Conservation (phyloP, 2,329 filamentous ascomycete genomes). For the Didymella pinodella region DNA sequence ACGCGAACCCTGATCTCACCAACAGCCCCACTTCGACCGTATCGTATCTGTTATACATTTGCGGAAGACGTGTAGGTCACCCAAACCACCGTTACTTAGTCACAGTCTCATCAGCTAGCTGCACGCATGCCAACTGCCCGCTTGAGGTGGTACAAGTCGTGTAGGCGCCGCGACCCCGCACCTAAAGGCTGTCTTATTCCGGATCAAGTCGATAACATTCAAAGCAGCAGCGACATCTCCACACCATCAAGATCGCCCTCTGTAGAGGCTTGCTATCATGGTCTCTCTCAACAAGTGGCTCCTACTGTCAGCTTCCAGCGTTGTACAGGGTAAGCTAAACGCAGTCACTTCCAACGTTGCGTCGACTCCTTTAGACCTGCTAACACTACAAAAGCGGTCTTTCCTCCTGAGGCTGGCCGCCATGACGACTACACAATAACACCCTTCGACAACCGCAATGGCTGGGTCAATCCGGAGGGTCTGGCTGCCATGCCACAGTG, state of each 20-base stretch:
- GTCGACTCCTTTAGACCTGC: not conserved
- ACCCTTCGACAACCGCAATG: constrained; percentile 14
- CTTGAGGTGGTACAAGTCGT: not conserved
- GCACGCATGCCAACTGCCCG: not conserved
- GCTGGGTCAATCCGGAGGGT: constrained; percentile 50
- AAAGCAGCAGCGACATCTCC: not conserved
- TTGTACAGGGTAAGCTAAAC: constrained; percentile 1
- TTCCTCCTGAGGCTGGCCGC: not conserved
- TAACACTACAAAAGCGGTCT: not conserved
- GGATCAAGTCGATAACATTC: not conserved
- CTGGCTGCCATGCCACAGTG: constrained; percentile 48
- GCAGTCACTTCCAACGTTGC: not conserved
- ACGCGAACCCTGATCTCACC: not conserved
- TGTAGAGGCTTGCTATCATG: not conserved
- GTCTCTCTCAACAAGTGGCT: not conserved
- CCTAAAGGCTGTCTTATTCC: not conserved
- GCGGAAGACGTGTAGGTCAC: not conserved
- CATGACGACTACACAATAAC: not conserved
- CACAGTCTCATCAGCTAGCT: not conserved
- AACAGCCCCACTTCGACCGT: not conserved
- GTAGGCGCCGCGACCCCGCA: constrained; percentile 4
- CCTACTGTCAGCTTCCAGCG: not conserved
- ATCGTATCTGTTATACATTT: not conserved
- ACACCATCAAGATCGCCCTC: not conserved
- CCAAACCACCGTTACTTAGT: not conserved